Evolutionary conservation across 805 yeast genomes (phyloP), one percentile per base, ranked within the genome.

Genomic region (Nakazawaea wickerhamii): DNA sequence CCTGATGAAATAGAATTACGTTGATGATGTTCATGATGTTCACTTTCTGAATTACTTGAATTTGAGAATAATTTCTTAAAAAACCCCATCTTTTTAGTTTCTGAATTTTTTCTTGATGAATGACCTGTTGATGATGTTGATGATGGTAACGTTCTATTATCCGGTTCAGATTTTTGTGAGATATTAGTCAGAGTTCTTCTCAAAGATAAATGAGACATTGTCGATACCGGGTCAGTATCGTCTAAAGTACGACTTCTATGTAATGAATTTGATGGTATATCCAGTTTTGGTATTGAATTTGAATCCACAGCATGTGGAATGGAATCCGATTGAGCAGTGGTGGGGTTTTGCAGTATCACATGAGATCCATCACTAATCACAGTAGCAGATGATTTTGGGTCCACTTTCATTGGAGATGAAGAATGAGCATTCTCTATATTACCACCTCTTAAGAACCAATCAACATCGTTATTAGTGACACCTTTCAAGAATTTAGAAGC

Each of bases 381-480:
- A 6, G 44, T 40, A 11, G 44, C 30, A 3, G 34, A 15, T 2
- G 41, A 30, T 28, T 40, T 41, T 15, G 26, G 11, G 14, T 26
- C 41, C 8, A 31, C 28, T 11, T 40, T 22, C 9, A 19, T 2
- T 3, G 46, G 38, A 8, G 30, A 14, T 18, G 30, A 25, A 14
- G 23, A n/a, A 13, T n/a, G 31, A 15, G 18, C 11, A n/a, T 22
- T 20, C 14, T 32, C 42, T 3, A 41, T 32, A 33, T 48, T 47
- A 28, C 48, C 47, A 1, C 61, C 64, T 45, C 78, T 58, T 17
- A 75, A 58, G 44, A 75, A 65, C 80, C 80, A 75, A 50, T 72
- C 75, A 18, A 75, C 68, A 45, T 74, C 78, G 19, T 59, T 58
- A 41, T 63, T 65, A 25, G 63, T 57, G 25, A 71, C 65, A 4